phyloP scores from a whole-genome alignment of 2,329 filamentous ascomycete genomes.

The Ophiocordyceps camponoti-floridani region DNA sequence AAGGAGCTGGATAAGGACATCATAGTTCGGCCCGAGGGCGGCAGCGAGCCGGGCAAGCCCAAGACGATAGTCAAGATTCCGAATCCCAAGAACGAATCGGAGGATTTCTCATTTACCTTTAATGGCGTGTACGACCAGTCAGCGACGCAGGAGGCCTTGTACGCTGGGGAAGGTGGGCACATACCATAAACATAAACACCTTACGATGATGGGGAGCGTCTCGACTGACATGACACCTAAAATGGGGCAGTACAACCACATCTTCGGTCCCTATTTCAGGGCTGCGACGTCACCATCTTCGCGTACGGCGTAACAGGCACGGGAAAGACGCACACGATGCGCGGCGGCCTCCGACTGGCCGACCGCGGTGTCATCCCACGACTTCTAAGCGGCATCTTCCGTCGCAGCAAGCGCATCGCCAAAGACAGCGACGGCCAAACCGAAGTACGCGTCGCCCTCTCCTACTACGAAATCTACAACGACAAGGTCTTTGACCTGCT shows the following conservation, averaged over 20 bases:
- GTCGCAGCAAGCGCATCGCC: conserved; percentile 65
- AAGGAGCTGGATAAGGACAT: conserved; percentile 75
- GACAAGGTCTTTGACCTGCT: conserved; percentile 89
- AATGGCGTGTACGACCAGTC: conserved; percentile 75
- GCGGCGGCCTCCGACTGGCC: conserved; percentile 69
- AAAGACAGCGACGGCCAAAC: conserved; percentile 61
- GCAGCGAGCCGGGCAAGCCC: conserved; percentile 37
- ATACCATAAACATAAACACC: no score
- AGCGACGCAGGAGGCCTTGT: conserved; percentile 72
- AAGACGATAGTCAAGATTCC: conserved; percentile 69
- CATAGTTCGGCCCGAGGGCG: conserved; percentile 53
- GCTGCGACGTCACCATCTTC: conserved; percentile 75
- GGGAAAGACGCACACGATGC: conserved; percentile 93
- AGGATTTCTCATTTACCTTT: conserved; percentile 89
- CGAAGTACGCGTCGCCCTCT: conserved; percentile 54
- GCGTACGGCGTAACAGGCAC: conserved; percentile 88
- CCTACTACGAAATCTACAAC: conserved; percentile 95
- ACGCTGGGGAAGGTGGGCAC: conserved; percentile 67
- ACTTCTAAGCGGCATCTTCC: conserved; percentile 69
- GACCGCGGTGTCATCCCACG: conserved; percentile 80
- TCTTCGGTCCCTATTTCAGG: conserved; percentile 80
- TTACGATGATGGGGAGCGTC: no score
- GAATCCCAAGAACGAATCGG: conserved; percentile 78
- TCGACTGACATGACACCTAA: conserved; percentile 4
- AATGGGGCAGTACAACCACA: conserved; percentile 56